Evolutionary conservation across 2,329 filamentous ascomycete genomes (phyloP).

Genomic region (Colletotrichum paranaense): DNA sequence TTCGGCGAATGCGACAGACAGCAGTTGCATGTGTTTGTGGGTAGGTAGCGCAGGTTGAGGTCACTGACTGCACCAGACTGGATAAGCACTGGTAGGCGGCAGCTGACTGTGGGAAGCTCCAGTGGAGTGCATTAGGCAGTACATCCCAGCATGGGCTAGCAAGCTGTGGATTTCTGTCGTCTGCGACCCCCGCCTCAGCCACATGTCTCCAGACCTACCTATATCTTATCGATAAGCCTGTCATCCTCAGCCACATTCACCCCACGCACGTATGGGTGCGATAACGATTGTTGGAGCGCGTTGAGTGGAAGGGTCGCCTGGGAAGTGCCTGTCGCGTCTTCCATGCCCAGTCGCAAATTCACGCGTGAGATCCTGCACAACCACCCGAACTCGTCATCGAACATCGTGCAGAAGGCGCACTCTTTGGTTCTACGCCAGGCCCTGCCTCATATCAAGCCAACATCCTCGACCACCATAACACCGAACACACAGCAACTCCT

Average conservation of each 20-base stretch:
- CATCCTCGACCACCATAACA: background rate
- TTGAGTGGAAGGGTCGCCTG: slow-evolving; percentile 27
- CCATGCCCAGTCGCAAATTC: slow-evolving; percentile 17
- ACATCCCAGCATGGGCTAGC: background rate
- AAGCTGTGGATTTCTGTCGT: background rate
- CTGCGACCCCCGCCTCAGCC: slow-evolving; percentile 18
- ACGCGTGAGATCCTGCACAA: slow-evolving; percentile 12
- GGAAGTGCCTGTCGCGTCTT: slow-evolving; percentile 34
- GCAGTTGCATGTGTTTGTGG: background rate
- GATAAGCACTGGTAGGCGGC: slow-evolving; percentile 8
- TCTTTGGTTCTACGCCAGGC: background rate
- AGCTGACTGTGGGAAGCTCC: slow-evolving; percentile 17
- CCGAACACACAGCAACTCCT: background rate
- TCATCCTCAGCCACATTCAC: slow-evolving; percentile 7
- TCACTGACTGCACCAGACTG: background rate
- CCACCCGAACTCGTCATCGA: background rate
- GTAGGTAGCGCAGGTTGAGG: slow-evolving; percentile 3
- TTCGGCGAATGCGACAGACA: slow-evolving; percentile 2
- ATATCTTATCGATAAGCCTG: slow-evolving; percentile 16
- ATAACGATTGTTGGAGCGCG: slow-evolving; percentile 15
- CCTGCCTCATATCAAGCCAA: background rate
- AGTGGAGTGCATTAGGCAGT: background rate
- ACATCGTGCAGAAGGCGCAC: background rate
- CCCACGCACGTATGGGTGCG: background rate
- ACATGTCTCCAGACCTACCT: background rate